Evolutionary conservation across 768 basidiomycete species (phyloP), one percentile per base, ranked within the genome.

Genomic region (Russula virescens): DNA sequence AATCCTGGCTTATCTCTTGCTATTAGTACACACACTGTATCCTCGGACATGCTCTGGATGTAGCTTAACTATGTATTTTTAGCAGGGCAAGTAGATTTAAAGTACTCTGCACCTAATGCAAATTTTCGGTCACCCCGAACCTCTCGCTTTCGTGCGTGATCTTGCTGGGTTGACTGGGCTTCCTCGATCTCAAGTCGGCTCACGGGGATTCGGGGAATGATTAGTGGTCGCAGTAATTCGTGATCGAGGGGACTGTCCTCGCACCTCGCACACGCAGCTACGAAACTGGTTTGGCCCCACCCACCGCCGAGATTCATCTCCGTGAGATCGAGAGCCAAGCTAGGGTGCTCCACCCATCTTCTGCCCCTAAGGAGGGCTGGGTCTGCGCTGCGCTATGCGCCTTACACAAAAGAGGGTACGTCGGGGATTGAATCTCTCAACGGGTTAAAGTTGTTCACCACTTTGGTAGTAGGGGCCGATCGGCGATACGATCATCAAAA

Each of bases 61-160:
- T 61, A 55, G 58, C 62, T 54, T 58, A 43, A 26, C 31, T 50
- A 46, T 64, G 48, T 60, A 64, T 64, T 60, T 54, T 50, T 64
- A 64, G 51, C 40, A 35, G 47, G 18, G 58, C 40, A 50, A 31
- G 23, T 63, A 60, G 62, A 59, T 57, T 50, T 38, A 31, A 43
- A 23, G 23, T 49, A 48, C 46, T 40, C 51, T n/a, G 62, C 38
- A 54, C 52, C 47, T 63, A 54, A 59, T 49, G 21, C 26, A 25
- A 43, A 38, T 31, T 26, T 19, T 9, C 31, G 3, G 21, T 43
- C 21, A 28, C 23, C 25, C 28, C 16, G 3, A 19, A 8, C 35
- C 7, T 18, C 5, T 5, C 40, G 5, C 38, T 11, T 11, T 14
- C 2, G 38, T 14, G 23, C 8, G 7, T 23, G 16, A 43, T 19